phyloP scores from a whole-genome alignment of 2,329 filamentous ascomycete species.

The Penicillium sp. region DNA sequence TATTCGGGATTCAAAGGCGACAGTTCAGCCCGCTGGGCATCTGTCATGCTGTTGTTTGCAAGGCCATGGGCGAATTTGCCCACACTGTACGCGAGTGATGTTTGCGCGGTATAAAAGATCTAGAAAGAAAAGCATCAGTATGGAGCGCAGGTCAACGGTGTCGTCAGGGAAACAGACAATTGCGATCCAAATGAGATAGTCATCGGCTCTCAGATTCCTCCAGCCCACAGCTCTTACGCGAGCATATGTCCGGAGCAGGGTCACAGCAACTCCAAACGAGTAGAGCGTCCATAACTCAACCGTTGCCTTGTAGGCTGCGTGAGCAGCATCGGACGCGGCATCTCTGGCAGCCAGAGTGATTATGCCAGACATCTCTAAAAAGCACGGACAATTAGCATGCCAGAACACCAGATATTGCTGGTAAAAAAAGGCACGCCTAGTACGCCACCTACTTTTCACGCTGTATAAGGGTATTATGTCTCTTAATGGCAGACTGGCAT shows the following conservation, averaged over 20 bases:
- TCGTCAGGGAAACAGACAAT: conserved; percentile 39
- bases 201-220: conserved; percentile 45
- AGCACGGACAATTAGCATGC: not conserved
- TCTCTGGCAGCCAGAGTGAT: conserved; percentile 11
- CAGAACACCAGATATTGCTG: not conserved
- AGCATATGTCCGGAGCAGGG: conserved; percentile 44
- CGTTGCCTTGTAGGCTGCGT: conserved; percentile 10
- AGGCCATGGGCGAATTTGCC: conserved; percentile 51
- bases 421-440: not conserved
- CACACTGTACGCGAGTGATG: conserved; percentile 50
- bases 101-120: conserved; percentile 53
- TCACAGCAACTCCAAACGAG: conserved; percentile 26
- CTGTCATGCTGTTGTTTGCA: conserved; percentile 59
- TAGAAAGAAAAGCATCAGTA: conserved; percentile 27
- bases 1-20: conserved; percentile 47
- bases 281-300: conserved; percentile 33
- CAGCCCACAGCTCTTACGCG: conserved; percentile 23
- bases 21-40: conserved; percentile 49
- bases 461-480: not conserved
- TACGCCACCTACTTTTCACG: not conserved
- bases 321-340: conserved; percentile 16
- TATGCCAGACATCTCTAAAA: not conserved
- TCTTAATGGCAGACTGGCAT: not conserved
- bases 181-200: conserved; percentile 58
- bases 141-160: not conserved